Evolutionary conservation across 208 protist genomes (phyloP), one percentile per base, ranked within the genome.

Genomic region (Pavlovales sp.): DNA sequence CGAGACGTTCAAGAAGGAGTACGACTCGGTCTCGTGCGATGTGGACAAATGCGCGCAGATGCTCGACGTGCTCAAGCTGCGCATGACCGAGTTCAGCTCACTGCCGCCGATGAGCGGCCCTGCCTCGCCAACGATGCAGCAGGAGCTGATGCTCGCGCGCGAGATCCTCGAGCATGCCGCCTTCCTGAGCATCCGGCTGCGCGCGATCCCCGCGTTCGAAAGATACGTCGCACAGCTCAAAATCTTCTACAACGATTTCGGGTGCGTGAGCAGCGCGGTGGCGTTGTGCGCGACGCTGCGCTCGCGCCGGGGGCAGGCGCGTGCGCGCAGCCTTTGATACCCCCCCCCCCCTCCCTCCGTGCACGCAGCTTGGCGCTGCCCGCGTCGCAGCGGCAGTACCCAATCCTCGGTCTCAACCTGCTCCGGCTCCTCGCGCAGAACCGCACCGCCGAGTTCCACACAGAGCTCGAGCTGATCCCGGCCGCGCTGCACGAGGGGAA

Each of bases 381-480:
- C 30, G 67, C 10, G 80, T 91, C 90, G 32, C 36, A 42, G 39
- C 44, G 67, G 40, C 88, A 92, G 79, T 90, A 84, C 75, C 88
- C 89, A 0, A 76, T 93, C 86, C 76, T 92, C 18, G 91, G 91
- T 14, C 84, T 93, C 41, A 91, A 92, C 75, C 81, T 93, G 44
- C 85, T 93, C 7, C 66, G 88, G 2, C 71, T 93, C 28, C 88
- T 93, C 39, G 90, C 91, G 34, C 90, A 92, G 79, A 92, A 89
- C 76, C 89, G 91, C 37, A 93, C 92, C 57, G 88, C 90, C 26
- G 91, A 93, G 81, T 93, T 93, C 77, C 91, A 93, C 88, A 93
- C 91, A 2, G 91, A 93, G 81, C 88, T 93, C 34, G 91, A 93
- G 88, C 90, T 93, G 28, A 88, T 93, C n/a, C 91, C 91, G 32